phyloP scores from a whole-genome alignment of 106 monocot species.

The Dendrobium chrysotoxum region DNA sequence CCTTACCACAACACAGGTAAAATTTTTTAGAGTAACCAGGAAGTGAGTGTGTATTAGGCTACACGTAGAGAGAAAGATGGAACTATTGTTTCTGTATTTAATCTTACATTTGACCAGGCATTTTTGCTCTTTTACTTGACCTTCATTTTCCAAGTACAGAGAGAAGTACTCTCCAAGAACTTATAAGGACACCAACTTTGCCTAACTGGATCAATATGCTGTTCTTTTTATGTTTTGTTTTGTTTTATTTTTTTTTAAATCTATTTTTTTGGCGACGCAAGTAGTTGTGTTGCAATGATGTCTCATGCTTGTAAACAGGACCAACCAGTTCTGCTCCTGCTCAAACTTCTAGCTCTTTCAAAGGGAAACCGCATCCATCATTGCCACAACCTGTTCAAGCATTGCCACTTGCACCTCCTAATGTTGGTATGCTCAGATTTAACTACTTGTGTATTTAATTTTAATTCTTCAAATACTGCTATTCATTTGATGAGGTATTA shows the following conservation, averaged over 20 bases:
- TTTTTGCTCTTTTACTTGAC: background rate
- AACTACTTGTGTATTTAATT: background rate
- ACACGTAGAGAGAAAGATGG: background rate
- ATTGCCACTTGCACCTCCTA: background rate
- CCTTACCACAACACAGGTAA: background rate
- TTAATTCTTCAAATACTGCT: background rate
- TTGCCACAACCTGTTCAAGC: background rate
- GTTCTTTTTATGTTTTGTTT: too few relatives aligned
- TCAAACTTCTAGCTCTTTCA: background rate
- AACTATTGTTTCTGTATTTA: background rate
- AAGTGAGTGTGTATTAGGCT: background rate
- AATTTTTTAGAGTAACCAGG: background rate
- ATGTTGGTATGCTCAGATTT: background rate
- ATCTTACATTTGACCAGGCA: background rate
- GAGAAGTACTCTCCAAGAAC: too few relatives aligned
- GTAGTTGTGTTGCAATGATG: background rate
- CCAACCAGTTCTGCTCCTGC: background rate
- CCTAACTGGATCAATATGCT: background rate
- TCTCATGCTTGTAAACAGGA: background rate
- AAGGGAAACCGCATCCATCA: background rate
- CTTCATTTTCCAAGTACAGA: background rate
- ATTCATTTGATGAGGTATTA: background rate
- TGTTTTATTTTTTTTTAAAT: too few relatives aligned
- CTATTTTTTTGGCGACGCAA: background rate
- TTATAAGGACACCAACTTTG: too few relatives aligned